Conservation (phyloP, 2,329 filamentous ascomycete species). For the Ceratocystis cacaofunesta region DNA sequence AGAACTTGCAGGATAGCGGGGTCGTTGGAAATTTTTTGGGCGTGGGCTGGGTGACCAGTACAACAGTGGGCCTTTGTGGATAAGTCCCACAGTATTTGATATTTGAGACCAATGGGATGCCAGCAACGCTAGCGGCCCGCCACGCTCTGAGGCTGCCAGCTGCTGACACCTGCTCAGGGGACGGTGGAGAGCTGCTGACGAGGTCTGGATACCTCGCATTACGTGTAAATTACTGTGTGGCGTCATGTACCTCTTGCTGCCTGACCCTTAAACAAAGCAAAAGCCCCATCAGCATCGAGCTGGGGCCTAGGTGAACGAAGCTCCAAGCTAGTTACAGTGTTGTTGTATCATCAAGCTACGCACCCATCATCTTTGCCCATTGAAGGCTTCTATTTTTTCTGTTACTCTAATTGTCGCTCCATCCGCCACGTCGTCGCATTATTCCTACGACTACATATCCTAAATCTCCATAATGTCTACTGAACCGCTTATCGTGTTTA, state of each 20-base stretch:
- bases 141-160: neutral
- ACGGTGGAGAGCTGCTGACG: neutral
- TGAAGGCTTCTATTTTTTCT: neutral
- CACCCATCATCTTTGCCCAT: neutral
- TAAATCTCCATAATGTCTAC: conserved; percentile 53
- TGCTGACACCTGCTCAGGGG: neutral
- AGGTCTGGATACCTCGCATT: neutral
- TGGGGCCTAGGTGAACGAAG: neutral
- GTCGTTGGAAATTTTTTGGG: conserved; percentile 20
- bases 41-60: conserved; percentile 15
- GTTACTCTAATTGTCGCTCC: neutral
- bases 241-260: conserved; percentile 11
- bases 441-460: neutral
- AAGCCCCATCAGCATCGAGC: neutral
- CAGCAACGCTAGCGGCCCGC: neutral
- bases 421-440: neutral
- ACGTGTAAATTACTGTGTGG: neutral
- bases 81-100: conserved; percentile 13
- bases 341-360: conserved; percentile 5
- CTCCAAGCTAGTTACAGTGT: conserved; percentile 6
- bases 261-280: conserved; percentile 6
- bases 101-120: conserved; percentile 6
- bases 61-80: conserved; percentile 11
- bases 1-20: conserved; percentile 23
- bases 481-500: conserved; percentile 82